Evolutionary conservation across 2,329 filamentous ascomycete species (phyloP), one percentile per base, ranked within the genome.

Genomic region (Arthrocladium fulminans): DNA sequence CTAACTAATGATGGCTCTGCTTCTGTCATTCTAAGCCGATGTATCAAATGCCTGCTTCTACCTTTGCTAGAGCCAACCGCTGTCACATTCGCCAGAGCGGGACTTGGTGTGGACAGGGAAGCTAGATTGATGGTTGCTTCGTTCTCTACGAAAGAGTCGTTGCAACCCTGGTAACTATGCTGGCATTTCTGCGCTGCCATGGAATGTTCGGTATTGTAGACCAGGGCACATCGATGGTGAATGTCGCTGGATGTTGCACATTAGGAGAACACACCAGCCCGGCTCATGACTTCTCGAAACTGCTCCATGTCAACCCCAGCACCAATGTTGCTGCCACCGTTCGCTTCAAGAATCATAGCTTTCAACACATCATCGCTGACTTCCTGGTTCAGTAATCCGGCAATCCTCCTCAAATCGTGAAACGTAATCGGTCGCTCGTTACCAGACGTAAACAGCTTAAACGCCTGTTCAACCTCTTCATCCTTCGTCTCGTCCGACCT

Each of bases 261-360:
- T 64, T n/a, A 35, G 6, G 80, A 81, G 76, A 90, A 90, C 30
- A 89, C 81, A 1, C 88, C 88, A 4, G 88, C 89, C 59, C 85
- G 74, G 55, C 74, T 78, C 88, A 95, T 90, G 3, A 95, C 86
- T 47, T 79, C 79, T 66, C 88, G 84, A 67, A 95, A 95, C 61
- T 96, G 87, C 45, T 85, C 82, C 61, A 82, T 72, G 34, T 73
- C 79, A 8, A 94, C 90, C 6, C 85, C 87, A 49, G 73, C 76
- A 30, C 73, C 78, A 9, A 85, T 76, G 13, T 84, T 83, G 3
- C 76, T 80, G 1, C 86, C 88, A 2, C 86, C 86, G 65, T 94
- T 96, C 42, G 90, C 92, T 73, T 97, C 90, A 42, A 88, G 71
- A 50, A 98, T 84, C 92, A 98, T 98, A 70, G 96, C 88, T 69